Evolutionary conservation across 345 rosid species (phyloP), one percentile per base, ranked within the genome.

Genomic region (Geranium rotundifolium): DNA sequence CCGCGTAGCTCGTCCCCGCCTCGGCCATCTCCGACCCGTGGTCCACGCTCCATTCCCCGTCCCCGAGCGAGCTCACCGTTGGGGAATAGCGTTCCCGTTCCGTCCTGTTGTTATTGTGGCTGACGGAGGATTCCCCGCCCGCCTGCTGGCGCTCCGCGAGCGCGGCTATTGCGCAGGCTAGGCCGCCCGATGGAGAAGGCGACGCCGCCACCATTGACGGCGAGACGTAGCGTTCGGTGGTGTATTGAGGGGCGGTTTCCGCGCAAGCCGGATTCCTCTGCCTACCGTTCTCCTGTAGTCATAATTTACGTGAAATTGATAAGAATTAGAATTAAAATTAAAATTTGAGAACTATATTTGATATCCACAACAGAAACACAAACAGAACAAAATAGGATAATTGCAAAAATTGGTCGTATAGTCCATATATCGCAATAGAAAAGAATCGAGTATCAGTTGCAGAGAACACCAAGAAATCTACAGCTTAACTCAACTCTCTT

Each of bases 61-160:
- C 52, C 39, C 82, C 66, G 31, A 64, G 55, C 12, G 75, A 75
- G 67, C 78, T 67, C 59, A 63, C 78, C 13, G 76, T 31, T 34
- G 68, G 66, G 67, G 56, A 69, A 73, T 74, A 80, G 73, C 70
- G 73, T 58, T 71, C 87, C 56, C 39, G 86, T 56, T 74, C 81
- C 70, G 69, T 57, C 61, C 68, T 67, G 80, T 72, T 80, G 76
- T 58, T 82, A 67, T 62, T 66, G 58, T 63, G 85, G 61, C 77
- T 73, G 49, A 63, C 55, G 56, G 79, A 73, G 67, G 89, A 72
- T 71, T 85, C 95, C 14, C 84, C 91, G 66, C 73, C 71, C 71
- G 67, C 69, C 78, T 87, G 95, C 73, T 82, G 93, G 57, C 89
- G 88, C 80, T 92, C 96, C 58, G 95, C 89, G 31, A 89, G 89